Evolutionary conservation across 2,329 filamentous ascomycete genomes (phyloP), one percentile per base, ranked within the genome.

Genomic region (Calonectria pseudoreteaudii): DNA sequence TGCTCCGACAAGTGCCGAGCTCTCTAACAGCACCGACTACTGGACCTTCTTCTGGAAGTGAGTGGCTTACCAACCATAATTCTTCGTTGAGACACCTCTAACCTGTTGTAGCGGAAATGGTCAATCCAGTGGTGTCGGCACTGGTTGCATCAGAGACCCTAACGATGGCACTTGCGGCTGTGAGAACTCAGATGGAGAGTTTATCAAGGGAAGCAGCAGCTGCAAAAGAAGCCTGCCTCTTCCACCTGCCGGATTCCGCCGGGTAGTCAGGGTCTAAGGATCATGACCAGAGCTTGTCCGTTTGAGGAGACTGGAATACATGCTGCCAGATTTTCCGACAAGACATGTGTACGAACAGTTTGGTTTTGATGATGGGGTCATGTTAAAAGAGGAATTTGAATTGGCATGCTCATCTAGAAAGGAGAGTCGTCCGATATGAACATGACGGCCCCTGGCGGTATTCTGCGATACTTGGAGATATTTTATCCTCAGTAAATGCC

Each of bases 11-110:
- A 67, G 67, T 10, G 47, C 30, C 1, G 50, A 72, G 30, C 52
- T 80, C 23, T 74, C 72, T 8, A 41, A 68, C 1, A 53, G 79
- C 28, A 31, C 52, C 1, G 78, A 79, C 47, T 80, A 73, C 74
- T 80, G 78, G 78, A 80, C 78, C 4, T 80, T 80, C 50, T 80
- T 80, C 71, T 80, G 78, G 78, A 76, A 72, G 78, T 80, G 66
- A 72, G 77, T 74, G 9, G 3, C 2, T 8, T 28, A 5, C 0
- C 1, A 9, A 16, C 30, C 23, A 28, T 18, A 3, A 3, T 28
- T 18, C 7, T 9, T 28, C 16, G 1, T 18, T 13, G 7, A 4
- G 16, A 50, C 16, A 4, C 7, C 9, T 20, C 73, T 79, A 50
- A 77, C 53, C 0, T 41, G 8, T 2, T 20, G 0, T 26, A 80